A percentile compares a stretch with the other conserved stretches of the same genome.
These are phyloP conservation scores for Cyberlindnera veronae DNA, from an alignment of 805 yeast species.

Conservation along the genomic window DNA sequence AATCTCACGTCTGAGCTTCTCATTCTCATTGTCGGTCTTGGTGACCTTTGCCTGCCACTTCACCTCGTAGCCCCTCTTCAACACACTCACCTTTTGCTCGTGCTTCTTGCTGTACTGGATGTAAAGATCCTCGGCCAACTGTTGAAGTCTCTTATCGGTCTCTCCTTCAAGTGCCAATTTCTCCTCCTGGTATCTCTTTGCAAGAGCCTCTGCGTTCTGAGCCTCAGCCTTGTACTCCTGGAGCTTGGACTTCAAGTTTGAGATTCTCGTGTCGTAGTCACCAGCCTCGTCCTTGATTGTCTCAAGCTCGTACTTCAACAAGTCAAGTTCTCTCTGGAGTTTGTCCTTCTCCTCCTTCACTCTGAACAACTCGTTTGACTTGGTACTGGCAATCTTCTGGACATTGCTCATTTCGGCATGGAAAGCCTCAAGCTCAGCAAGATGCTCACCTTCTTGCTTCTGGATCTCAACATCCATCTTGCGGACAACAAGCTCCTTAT, in stretches of 20 bases:
- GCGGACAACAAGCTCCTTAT: conserved; percentile 24
- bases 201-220: conserved; percentile 24
- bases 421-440: conserved; percentile 34
- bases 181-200: conserved; percentile 33
- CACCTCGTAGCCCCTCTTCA: conserved; percentile 55
- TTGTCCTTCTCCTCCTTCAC: conserved; percentile 28
- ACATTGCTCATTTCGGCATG: conserved; percentile 34
- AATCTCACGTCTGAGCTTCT: conserved; percentile 46
- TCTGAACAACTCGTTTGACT: conserved; percentile 27
- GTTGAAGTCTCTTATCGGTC: conserved; percentile 52
- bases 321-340: conserved; percentile 22
- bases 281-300: conserved; percentile 24
- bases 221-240: conserved; percentile 21
- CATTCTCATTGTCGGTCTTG: conserved; percentile 40
- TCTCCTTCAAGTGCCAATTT: conserved; percentile 40
- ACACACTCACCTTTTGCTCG: conserved; percentile 60
- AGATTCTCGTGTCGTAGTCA: conserved; percentile 25
- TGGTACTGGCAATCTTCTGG: conserved; percentile 29
- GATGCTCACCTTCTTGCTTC: conserved; percentile 34
- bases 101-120: conserved; percentile 75
- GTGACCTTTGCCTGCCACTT: conserved; percentile 46
- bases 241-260: conserved; percentile 18
- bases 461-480: conserved; percentile 30
- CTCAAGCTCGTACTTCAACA: conserved; percentile 25
- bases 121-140: conserved; percentile 66